Conservation (phyloP, 2,329 filamentous ascomycete genomes). For the Colletotrichum abscissum region DNA sequence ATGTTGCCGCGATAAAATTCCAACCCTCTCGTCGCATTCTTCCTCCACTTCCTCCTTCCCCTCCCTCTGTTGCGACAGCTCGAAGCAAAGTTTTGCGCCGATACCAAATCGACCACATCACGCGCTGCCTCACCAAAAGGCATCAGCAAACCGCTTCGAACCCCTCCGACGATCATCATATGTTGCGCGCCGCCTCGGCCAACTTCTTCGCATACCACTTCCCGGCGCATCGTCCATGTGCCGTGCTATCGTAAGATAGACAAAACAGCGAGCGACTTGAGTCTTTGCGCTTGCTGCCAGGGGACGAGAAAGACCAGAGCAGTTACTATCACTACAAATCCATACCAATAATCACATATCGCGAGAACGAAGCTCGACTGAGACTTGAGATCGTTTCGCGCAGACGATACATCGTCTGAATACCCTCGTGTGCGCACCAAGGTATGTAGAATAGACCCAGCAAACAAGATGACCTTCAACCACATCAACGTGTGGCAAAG, state of each 20-base stretch:
- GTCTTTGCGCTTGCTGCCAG: conserved; percentile 74
- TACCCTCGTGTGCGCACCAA: not conserved
- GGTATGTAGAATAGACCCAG: not conserved
- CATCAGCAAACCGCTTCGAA: not conserved
- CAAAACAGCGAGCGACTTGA: conserved; percentile 69
- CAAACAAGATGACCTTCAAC: not conserved
- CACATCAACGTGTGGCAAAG: not conserved
- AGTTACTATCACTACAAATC: conserved; percentile 11
- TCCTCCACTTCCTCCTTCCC: not conserved
- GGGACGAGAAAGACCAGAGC: conserved; percentile 67
- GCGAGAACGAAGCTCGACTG: not conserved
- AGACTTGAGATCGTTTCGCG: not conserved
- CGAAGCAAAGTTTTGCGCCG: conserved; percentile 14
- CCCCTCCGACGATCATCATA: conserved; percentile 15
- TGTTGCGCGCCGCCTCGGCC: conserved; percentile 26
- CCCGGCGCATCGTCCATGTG: conserved; percentile 57
- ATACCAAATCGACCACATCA: not conserved
- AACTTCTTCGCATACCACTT: conserved; percentile 37
- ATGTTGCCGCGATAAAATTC: conserved; percentile 26
- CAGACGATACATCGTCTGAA: not conserved
- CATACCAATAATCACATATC: not conserved
- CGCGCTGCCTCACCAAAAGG: not conserved
- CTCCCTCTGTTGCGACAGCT: conserved; percentile 1
- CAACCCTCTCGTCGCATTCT: not conserved
- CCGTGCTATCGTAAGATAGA: conserved; percentile 52